These are phyloP conservation scores for Trametes versicolor DNA, from an alignment of 1,284 basidiomycete genomes.

Conservation along the genomic window DNA sequence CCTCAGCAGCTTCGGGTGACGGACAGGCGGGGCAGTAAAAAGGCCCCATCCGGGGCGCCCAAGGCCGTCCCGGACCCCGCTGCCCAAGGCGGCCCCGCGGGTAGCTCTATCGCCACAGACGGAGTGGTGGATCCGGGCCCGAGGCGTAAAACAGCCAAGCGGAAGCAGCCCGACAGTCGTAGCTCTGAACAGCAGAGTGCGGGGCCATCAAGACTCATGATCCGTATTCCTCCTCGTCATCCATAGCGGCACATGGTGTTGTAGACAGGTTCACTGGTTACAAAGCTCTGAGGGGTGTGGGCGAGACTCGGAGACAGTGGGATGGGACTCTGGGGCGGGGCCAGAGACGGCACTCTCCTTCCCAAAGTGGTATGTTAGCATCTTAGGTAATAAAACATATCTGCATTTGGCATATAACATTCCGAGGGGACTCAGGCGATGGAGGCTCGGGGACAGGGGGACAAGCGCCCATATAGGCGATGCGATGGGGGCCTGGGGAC, in stretches of 20 bases:
- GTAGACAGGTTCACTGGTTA: too few species aligned
- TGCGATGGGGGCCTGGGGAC: constrained; percentile 2
- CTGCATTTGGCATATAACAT: neutral
- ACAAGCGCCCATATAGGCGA: constrained; percentile 16
- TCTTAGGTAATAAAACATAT: neutral
- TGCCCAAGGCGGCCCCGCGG: neutral
- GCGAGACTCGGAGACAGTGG: too few species aligned
- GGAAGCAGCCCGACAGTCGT: neutral
- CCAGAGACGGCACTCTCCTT: too few species aligned
- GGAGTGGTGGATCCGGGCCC: too few species aligned
- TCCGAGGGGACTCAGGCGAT: constrained; percentile 4
- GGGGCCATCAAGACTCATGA: neutral
- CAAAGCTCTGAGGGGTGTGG: too few species aligned
- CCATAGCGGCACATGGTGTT: too few species aligned
- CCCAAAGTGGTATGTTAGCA: neutral
- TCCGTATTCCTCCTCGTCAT: neutral
- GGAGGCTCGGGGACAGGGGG: constrained; percentile 9
- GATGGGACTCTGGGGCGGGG: neutral
- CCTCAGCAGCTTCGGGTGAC: neutral
- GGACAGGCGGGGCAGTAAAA: neutral
- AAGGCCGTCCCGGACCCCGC: too few species aligned
- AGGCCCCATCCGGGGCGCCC: neutral
- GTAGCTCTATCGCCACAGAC: neutral
- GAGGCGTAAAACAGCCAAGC: neutral
- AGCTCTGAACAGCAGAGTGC: neutral